A percentile compares a stretch with the other conserved stretches of the same genome.
Evolutionary conservation across 169 alveolate species (phyloP).

Genomic region (Eimeria praecox): DNA sequence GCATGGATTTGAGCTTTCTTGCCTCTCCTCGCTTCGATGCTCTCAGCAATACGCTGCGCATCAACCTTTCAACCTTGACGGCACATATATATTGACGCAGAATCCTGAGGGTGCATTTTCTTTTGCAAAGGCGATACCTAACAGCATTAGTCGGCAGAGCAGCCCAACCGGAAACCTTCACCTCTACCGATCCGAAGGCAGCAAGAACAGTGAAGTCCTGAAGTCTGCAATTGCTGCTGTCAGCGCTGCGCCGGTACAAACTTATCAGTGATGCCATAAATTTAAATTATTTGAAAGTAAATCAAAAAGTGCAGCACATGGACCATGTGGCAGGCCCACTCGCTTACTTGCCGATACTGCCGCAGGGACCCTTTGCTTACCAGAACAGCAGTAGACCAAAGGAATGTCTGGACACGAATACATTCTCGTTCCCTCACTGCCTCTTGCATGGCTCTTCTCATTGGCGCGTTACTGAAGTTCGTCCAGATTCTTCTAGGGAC

Average conservation of each 20-base stretch:
- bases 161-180: not conserved
- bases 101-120: not conserved
- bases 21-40: conserved; percentile 62
- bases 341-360: conserved; percentile 51
- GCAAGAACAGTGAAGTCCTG: not conserved
- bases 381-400: not conserved
- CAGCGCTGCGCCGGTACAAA: conserved; percentile 64
- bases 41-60: conserved; percentile 36
- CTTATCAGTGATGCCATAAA: not conserved
- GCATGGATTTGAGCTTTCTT: conserved; percentile 68
- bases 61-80: conserved; percentile 53
- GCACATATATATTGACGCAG: conserved; percentile 19
- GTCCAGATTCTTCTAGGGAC: not conserved
- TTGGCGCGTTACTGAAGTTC: conserved; percentile 69
- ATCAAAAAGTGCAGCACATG: not conserved
- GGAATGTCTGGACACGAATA: not conserved
- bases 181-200: conserved; percentile 1
- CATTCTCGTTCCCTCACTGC: conserved; percentile 46
- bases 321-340: conserved; percentile 25
- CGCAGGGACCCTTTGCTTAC: conserved; percentile 1
- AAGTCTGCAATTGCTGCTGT: conserved; percentile 42
- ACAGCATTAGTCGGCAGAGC: not conserved
- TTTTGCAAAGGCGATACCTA: not conserved
- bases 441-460: conserved; percentile 30
- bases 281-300: not conserved